Percentiles rank a stretch among this genome's conserved stretches.
Evolutionary conservation across 768 basidiomycete species (phyloP).

Genomic region (Boletus bicolor): DNA sequence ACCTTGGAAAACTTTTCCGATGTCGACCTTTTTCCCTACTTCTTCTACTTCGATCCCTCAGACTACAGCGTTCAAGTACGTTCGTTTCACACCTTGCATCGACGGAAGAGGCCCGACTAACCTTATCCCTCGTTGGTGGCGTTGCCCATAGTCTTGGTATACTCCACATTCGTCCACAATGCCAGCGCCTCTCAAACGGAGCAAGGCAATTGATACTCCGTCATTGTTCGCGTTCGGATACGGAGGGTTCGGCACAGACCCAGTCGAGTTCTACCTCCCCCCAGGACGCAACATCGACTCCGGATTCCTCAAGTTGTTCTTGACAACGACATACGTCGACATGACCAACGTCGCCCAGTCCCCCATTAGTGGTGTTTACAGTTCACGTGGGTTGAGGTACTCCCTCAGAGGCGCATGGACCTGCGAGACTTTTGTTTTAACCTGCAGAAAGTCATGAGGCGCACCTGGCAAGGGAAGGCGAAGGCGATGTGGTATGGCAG

Average conservation of each 20-base stretch:
- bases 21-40: constrained; percentile 20
- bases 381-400: not conserved
- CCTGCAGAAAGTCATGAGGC: constrained; percentile 7
- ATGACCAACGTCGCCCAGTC: constrained; percentile 13
- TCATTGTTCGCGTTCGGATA: constrained; percentile 21
- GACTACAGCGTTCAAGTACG: constrained; percentile 19
- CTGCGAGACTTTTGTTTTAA: constrained; percentile 21
- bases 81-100: not conserved
- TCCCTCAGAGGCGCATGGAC: constrained; percentile 9
- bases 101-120: not conserved
- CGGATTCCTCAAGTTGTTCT: constrained; percentile 22
- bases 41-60: constrained; percentile 25
- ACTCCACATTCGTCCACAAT: constrained; percentile 1
- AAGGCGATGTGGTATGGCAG: too few relatives aligned
- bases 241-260: constrained; percentile 17
- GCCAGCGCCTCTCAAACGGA: constrained; percentile 9
- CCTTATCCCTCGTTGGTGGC: not conserved
- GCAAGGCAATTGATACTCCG: not conserved
- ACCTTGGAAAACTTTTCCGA: constrained; percentile 18
- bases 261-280: constrained; percentile 17
- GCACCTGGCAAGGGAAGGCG: not conserved
- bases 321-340: constrained; percentile 21
- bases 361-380: not conserved
- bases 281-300: constrained; percentile 5
- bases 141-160: constrained; percentile 15